Evolutionary conservation across 306 rosid genomes (phyloP).

Genomic region (Aeschynomene evenia): DNA sequence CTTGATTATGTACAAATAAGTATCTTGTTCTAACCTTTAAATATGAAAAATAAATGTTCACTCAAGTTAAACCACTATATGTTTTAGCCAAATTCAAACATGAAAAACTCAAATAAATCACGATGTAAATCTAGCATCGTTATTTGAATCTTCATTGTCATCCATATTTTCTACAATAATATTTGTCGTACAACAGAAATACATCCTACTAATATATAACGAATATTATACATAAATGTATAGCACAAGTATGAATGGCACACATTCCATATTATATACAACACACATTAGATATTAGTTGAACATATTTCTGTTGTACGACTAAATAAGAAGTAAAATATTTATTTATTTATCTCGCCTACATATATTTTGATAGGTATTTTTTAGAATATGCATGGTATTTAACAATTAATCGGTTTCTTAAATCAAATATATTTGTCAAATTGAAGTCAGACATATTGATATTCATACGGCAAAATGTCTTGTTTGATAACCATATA

Average conservation of each 20-base stretch:
- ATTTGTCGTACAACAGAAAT: too few relatives aligned
- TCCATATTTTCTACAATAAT: background rate
- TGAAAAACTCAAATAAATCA: background rate
- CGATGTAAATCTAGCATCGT: background rate
- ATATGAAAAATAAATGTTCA: too few relatives aligned
- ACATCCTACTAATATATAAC: too few relatives aligned
- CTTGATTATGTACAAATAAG: background rate
- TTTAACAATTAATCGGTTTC: background rate
- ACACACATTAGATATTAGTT: too few relatives aligned
- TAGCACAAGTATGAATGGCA: too few relatives aligned
- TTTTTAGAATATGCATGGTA: background rate
- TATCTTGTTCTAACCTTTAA: background rate
- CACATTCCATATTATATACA: too few relatives aligned
- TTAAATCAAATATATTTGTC: background rate
- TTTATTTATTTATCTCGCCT: background rate
- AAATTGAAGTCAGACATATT: slow-evolving; percentile 15
- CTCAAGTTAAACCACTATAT: background rate
- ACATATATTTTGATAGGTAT: background rate
- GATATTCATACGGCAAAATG: background rate
- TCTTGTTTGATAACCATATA: background rate
- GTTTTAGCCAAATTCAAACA: background rate
- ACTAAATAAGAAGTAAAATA: background rate
- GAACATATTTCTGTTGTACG: too few relatives aligned
- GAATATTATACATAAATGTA: too few relatives aligned
- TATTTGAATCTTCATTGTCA: background rate